Evolutionary conservation across 2,329 filamentous ascomycete genomes (phyloP).

Genomic region (Aulographum hederae): DNA sequence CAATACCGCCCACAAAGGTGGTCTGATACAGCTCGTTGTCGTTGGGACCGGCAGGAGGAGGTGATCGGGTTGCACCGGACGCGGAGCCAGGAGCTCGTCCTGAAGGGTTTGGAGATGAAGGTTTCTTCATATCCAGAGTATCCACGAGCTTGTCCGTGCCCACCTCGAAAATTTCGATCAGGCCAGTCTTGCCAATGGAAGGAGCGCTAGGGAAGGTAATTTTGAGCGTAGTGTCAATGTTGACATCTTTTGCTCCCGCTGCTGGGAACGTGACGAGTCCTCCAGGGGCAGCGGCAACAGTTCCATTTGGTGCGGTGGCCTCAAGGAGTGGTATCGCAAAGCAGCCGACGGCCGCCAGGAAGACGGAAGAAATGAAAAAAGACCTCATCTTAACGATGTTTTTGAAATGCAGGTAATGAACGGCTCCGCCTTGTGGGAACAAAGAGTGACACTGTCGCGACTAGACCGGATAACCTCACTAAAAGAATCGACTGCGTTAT

Average conservation of each 20-base stretch:
- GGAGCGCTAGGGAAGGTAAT: conserved; percentile 4
- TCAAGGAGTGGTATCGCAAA: too few species aligned
- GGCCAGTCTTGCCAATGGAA: conserved; percentile 3
- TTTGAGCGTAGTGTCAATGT: conserved; percentile 5
- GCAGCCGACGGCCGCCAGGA: too few species aligned
- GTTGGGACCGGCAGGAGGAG: conserved; percentile 1
- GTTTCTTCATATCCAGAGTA: conserved; percentile 4
- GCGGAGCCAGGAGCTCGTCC: conserved; percentile 2
- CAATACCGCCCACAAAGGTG: conserved; percentile 4
- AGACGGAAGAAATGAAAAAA: too few species aligned
- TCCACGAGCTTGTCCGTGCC: conserved; percentile 3
- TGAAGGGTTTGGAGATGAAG: conserved; percentile 3
- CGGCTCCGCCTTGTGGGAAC: too few species aligned
- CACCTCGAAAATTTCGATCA: conserved; percentile 5
- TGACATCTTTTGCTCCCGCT: conserved; percentile 3
- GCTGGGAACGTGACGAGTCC: too few species aligned
- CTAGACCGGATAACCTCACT: too few species aligned
- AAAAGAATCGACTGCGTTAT: too few species aligned
- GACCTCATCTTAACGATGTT: too few species aligned
- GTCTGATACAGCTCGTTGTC: conserved; percentile 4
- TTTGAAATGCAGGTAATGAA: too few species aligned
- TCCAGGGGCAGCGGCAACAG: too few species aligned
- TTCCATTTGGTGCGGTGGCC: too few species aligned
- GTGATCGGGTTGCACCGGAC: conserved; percentile 2
- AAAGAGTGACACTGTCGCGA: too few species aligned